phyloP scores from a whole-genome alignment of 495 filamentous ascomycete species.

The Penicillium tannophilum region DNA sequence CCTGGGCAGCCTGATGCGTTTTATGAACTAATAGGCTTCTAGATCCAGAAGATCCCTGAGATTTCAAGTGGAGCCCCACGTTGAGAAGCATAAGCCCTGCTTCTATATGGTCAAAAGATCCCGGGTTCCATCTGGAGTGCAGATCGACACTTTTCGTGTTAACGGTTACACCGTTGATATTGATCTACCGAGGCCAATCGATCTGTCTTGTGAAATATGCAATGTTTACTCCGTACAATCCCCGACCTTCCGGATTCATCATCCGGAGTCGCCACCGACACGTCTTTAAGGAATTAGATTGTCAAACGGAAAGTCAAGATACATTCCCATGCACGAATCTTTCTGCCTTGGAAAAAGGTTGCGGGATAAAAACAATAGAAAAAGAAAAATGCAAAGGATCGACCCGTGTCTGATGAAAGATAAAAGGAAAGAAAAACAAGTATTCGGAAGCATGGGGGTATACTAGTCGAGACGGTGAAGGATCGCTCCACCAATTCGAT shows the following conservation, averaged over 20 bases:
- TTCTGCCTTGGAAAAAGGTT: not conserved
- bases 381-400: not conserved
- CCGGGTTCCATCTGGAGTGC: not conserved
- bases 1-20: not conserved
- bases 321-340: not conserved
- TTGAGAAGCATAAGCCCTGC: slow-evolving; percentile 20
- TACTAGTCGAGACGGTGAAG: not conserved
- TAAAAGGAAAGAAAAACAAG: not conserved
- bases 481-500: not conserved
- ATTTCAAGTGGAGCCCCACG: slow-evolving; percentile 30
- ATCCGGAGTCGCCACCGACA: slow-evolving; percentile 4
- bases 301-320: not conserved
- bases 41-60: slow-evolving; percentile 22
- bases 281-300: not conserved
- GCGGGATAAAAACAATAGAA: not conserved
- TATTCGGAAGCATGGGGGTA: not conserved
- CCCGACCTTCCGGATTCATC: not conserved
- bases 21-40: not conserved
- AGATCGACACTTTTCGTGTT: slow-evolving; percentile 8
- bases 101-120: not conserved
- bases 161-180: slow-evolving; percentile 1
- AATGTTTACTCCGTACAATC: not conserved
- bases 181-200: slow-evolving; percentile 24
- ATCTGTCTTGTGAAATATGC: slow-evolving; percentile 15
- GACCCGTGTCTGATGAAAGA: not conserved